Base-by-base conservation (phyloP, 2,329 filamentous ascomycete species). In the Fusarium metavorans region DNA sequence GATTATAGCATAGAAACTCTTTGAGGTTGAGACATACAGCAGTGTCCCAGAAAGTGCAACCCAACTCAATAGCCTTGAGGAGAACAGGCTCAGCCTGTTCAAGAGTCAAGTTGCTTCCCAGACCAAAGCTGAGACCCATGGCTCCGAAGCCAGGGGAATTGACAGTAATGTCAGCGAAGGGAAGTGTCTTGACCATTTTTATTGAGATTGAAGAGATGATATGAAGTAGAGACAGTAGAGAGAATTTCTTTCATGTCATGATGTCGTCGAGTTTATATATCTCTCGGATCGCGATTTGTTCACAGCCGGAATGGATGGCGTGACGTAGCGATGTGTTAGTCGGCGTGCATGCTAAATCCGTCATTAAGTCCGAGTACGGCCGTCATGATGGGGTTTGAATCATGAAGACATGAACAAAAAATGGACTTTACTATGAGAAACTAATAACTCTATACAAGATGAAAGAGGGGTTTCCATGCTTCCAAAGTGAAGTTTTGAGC, bases 21-120 rank as follows among this genome's bases (percentile, higher is more conserved):
- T n/a, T 5, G 30, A 25, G 8, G 4, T 4, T 5, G 2, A 20
- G 2, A 61, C 67, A 6, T 32, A 67, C 63, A n/a, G 67, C 67
- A n/a, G 67, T 70, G 14, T 70, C 67, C 67, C 67, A 70, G 25
- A 70, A 70, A 5, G 67, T 70, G 11, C 67, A 70, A 1, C 67
- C 67, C 20, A 67, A 41, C 25, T 67, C 67, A 11, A 70, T 41
- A 0, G 87, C 87, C 70, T 88, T 88, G 27, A 87, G 69, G 0
- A 88, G 79, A 0, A 88, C 64, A 6, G 67, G 67, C 30, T 70
- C 67, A 2, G 67, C 58, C 23, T 70, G 14, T 41, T 70, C 67
- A 6, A 65, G 48, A 25, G 16, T 48, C 56, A 66, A n/a, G 18
- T 66, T 50, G 30, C 37, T 60, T 18, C 63, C 64, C n/a, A 66